Conservation (phyloP, 805 yeast genomes). For the Ogataea polymorpha region DNA sequence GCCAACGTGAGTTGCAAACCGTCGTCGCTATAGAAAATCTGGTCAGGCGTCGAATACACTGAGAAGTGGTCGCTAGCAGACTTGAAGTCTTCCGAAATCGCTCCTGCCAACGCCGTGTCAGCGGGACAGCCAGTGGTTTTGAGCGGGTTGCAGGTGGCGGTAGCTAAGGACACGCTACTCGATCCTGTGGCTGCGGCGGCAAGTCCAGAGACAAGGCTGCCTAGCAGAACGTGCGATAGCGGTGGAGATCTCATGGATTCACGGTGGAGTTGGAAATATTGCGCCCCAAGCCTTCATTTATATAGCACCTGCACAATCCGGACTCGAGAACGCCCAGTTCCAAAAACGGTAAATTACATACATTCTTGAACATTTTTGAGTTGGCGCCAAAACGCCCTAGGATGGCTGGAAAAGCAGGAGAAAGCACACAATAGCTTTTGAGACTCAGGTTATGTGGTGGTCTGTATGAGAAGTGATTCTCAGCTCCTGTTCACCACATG, state of each 20-base stretch:
- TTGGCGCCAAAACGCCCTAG: not conserved
- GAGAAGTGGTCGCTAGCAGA: constrained; percentile 43
- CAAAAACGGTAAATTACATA: constrained; percentile 11
- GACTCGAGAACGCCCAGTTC: constrained; percentile 8
- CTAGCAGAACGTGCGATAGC: not conserved
- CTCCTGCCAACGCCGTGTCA: constrained; percentile 61
- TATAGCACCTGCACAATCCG: constrained; percentile 7
- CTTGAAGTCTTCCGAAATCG: constrained; percentile 51
- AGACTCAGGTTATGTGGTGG: not conserved
- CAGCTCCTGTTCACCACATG: too few species aligned
- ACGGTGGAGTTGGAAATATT: not conserved
- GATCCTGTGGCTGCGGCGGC: constrained; percentile 10
- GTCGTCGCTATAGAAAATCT: constrained; percentile 43
- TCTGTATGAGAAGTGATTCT: too few species aligned
- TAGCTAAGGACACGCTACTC: constrained; percentile 12
- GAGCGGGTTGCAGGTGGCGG: constrained; percentile 34
- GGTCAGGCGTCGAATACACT: constrained; percentile 40
- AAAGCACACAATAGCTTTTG: not conserved
- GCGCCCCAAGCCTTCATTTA: constrained; percentile 6
- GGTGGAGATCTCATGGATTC: constrained; percentile 1
- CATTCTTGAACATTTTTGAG: not conserved
- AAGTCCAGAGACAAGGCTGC: constrained; percentile 2
- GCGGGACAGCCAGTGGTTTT: constrained; percentile 29
- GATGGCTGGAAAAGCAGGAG: not conserved
- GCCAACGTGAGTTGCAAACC: constrained; percentile 65